Evolutionary conservation across 495 filamentous ascomycete genomes (phyloP), one percentile per base, ranked within the genome.

Genomic region (Lasiosphaeriaceae sp.): DNA sequence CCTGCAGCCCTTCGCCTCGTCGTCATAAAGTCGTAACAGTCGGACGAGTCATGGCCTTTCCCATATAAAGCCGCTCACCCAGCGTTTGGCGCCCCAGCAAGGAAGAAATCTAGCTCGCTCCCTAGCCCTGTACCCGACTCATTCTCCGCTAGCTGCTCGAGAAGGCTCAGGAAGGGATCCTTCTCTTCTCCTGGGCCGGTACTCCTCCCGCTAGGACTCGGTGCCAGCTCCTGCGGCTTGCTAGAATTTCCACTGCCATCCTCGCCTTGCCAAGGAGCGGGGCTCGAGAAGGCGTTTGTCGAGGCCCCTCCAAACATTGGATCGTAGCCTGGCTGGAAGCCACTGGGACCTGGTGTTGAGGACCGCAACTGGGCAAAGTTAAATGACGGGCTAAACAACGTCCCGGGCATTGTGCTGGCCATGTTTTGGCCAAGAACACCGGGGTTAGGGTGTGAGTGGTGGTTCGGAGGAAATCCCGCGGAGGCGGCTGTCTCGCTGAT

Each of bases 71-170:
- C 9, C 26, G 12, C 24, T 50, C 47, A 50, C 12, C 49, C 17
- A 4, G 34, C 21, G 22, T 19, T 51, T 19, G 49, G 49, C 7
- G 17, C 52, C 6, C 63, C 66, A 2, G 52, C 55, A 19, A 90
- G 67, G 61, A 90, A 89, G 72, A 88, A 92, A 55, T 70, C 67
- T 44, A 68, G 35, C 65, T 90, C 87, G 63, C 83, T 88, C 24
- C 85, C 86, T 12, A 66, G 62, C 4, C 77, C 79, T 46, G 67
- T 62, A 4, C 65, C 58, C 22, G 83, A 77, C 65, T 90, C 89
- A 64, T 89, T 90, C 69, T 91, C 87, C 0, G 88, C 88, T 54
- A 93, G 71, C 72, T 91, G 89, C 66, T 93, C 89, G 35, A 93
- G 74, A 47, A 93, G 66, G 56, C 83, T 88, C 24, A 93, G 64